A percentile compares a stretch with the other conserved stretches of the same genome.
phyloP scores from a whole-genome alignment of 495 filamentous ascomycete genomes.

The Poronia punctata region DNA sequence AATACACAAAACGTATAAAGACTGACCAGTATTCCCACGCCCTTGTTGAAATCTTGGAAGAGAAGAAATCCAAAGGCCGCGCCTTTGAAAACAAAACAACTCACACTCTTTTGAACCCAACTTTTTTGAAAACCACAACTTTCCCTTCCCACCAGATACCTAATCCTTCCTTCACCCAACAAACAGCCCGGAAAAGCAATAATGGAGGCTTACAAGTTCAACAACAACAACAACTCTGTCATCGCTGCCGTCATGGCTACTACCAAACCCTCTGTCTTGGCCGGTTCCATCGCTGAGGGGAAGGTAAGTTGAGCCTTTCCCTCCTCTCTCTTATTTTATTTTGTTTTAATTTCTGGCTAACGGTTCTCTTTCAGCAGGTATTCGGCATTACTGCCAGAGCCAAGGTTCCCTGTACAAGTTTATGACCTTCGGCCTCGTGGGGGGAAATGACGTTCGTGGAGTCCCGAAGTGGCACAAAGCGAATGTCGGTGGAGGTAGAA shows the following conservation, averaged over 20 bases:
- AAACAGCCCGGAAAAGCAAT: constrained; percentile 5
- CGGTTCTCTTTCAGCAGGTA: background rate
- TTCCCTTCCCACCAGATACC: no score
- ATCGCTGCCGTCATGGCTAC: constrained; percentile 4
- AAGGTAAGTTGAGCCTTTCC: constrained; percentile 4
- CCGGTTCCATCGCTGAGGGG: constrained; percentile 5
- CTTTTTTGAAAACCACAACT: no score
- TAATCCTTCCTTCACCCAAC: background rate
- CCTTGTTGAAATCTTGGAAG: background rate
- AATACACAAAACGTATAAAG: no score
- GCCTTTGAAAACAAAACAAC: constrained; percentile 8
- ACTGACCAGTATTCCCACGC: constrained; percentile 4
- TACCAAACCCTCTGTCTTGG: constrained; percentile 4
- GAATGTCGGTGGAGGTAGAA: background rate
- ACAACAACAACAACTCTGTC: no score
- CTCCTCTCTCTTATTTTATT: background rate
- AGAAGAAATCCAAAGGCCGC: constrained; percentile 10
- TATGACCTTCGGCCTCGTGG: constrained; percentile 2
- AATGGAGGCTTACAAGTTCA: constrained; percentile 11
- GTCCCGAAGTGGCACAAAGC: constrained; percentile 5
- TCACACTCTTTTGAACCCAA: constrained; percentile 1
- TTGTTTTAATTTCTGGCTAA: constrained; percentile 2
- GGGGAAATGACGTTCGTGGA: constrained; percentile 4
- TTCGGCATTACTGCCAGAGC: constrained; percentile 2
- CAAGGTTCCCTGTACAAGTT: background rate